These are phyloP conservation scores for Colletotrichum karsti DNA, from an alignment of 2,329 filamentous ascomycete species.

Conservation along the genomic window DNA sequence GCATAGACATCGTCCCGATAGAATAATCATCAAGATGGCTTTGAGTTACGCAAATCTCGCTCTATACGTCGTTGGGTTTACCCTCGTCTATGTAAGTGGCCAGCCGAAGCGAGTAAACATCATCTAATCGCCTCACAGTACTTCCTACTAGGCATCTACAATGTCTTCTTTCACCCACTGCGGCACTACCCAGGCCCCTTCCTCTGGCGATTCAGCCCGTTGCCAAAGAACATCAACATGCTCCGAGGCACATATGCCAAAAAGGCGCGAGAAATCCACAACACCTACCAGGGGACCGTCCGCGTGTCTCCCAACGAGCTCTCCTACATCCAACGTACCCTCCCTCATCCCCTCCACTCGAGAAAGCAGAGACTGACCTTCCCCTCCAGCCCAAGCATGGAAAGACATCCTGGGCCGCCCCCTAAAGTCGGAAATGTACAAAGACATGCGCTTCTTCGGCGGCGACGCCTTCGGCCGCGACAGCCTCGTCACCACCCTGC, in stretches of 20 bases:
- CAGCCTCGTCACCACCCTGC: conserved; percentile 31
- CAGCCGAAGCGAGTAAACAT: background rate
- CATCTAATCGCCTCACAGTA: background rate
- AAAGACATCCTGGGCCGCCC: conserved; percentile 25
- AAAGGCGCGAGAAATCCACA: conserved; percentile 28
- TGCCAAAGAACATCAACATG: conserved; percentile 17
- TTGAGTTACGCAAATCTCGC: background rate
- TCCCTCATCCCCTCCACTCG: background rate
- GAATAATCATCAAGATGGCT: background rate
- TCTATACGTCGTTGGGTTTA: background rate
- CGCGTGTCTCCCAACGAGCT: conserved; percentile 49
- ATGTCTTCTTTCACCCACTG: conserved; percentile 44
- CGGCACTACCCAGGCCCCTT: conserved; percentile 39
- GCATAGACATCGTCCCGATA: background rate
- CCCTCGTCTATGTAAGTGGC: background rate
- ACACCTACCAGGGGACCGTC: conserved; percentile 41
- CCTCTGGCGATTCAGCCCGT: conserved; percentile 10
- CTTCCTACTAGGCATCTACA: conserved; percentile 34
- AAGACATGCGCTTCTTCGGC: conserved; percentile 26
- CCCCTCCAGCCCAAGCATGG: conserved; percentile 30
- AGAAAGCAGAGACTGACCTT: background rate
- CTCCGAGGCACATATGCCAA: conserved; percentile 6
- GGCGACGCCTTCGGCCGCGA: conserved; percentile 23
- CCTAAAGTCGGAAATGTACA: conserved; percentile 20
- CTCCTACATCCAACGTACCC: conserved; percentile 38